A percentile compares a stretch with the other conserved stretches of the same genome.
These are phyloP conservation scores for Tilletiopsis washingtonensis DNA, from an alignment of 1,284 basidiomycete genomes.

Conservation along the genomic window DNA sequence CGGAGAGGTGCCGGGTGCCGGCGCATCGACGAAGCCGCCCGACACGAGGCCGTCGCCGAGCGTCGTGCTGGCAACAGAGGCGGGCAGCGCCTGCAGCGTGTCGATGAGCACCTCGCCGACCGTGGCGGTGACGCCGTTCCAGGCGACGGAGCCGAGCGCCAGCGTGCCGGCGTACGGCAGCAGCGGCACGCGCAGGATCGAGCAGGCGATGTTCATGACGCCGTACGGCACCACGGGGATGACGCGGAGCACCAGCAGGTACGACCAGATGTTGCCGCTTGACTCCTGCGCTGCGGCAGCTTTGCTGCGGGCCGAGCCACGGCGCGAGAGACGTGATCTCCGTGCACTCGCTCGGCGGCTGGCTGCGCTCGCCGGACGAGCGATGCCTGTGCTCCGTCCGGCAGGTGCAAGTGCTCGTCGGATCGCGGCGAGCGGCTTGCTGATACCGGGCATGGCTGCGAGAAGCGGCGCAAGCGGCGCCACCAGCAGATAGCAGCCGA, in stretches of 20 bases:
- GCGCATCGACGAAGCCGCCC: constrained; percentile 4
- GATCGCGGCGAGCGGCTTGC: constrained; percentile 23
- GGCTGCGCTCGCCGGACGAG: background rate
- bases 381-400: background rate
- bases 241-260: constrained; percentile 38
- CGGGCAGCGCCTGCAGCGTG: constrained; percentile 25
- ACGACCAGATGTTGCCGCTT: constrained; percentile 30
- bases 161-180: constrained; percentile 37
- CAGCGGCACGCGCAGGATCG: constrained; percentile 41
- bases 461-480: constrained; percentile 32
- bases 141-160: constrained; percentile 38
- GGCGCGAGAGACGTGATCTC: background rate
- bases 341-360: background rate
- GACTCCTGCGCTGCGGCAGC: background rate
- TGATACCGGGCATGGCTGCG: constrained; percentile 28
- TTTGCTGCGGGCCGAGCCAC: background rate
- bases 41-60: background rate
- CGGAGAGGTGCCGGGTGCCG: background rate
- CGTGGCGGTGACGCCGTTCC: constrained; percentile 45
- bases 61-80: background rate
- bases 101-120: constrained; percentile 42
- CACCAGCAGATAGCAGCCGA: constrained; percentile 39
- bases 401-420: background rate
- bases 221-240: constrained; percentile 46
- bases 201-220: constrained; percentile 45